Evolutionary conservation across 768 basidiomycete species (phyloP).

Genomic region (Phanerodontia chrysosporium): DNA sequence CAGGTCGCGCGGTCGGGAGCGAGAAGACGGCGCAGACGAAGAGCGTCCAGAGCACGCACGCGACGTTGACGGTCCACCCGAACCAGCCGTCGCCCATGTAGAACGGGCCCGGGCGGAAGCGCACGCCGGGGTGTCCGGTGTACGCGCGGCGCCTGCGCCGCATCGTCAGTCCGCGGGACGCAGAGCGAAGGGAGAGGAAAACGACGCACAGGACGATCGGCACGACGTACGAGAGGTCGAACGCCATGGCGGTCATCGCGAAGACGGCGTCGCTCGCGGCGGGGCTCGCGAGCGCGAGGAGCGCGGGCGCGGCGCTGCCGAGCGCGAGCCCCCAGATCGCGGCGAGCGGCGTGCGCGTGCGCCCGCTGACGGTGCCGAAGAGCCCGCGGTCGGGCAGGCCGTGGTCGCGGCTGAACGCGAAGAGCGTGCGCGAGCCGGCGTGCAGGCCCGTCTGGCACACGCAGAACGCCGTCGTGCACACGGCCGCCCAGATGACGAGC

Average conservation of each 20-base stretch:
- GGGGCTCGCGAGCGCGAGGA: constrained; percentile 72
- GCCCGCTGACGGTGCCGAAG: constrained; percentile 61
- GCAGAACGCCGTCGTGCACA: constrained; percentile 70
- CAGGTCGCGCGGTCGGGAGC: constrained; percentile 63
- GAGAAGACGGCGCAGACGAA: constrained; percentile 71
- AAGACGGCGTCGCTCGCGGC: constrained; percentile 81
- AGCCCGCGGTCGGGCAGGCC: constrained; percentile 74
- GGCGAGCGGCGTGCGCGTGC: constrained; percentile 69
- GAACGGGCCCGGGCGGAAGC: constrained; percentile 83
- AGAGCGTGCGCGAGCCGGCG: constrained; percentile 8
- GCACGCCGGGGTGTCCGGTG: constrained; percentile 72
- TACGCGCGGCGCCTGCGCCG: constrained; percentile 50
- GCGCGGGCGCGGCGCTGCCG: constrained; percentile 61
- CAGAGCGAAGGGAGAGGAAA: background rate
- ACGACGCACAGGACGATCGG: constrained; percentile 61
- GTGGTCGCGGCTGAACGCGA: constrained; percentile 20
- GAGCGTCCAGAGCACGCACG: constrained; percentile 62
- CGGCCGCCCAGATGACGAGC: constrained; percentile 71
- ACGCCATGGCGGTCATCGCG: constrained; percentile 72
- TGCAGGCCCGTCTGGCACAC: constrained; percentile 7
- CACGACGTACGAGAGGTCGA: constrained; percentile 77
- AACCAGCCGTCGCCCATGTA: constrained; percentile 70
- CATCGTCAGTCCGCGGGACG: background rate
- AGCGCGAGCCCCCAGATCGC: constrained; percentile 74
- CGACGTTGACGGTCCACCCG: constrained; percentile 55